phyloP scores from a whole-genome alignment of 2,329 filamentous ascomycete genomes.

The Cladobotryum protrusum region DNA sequence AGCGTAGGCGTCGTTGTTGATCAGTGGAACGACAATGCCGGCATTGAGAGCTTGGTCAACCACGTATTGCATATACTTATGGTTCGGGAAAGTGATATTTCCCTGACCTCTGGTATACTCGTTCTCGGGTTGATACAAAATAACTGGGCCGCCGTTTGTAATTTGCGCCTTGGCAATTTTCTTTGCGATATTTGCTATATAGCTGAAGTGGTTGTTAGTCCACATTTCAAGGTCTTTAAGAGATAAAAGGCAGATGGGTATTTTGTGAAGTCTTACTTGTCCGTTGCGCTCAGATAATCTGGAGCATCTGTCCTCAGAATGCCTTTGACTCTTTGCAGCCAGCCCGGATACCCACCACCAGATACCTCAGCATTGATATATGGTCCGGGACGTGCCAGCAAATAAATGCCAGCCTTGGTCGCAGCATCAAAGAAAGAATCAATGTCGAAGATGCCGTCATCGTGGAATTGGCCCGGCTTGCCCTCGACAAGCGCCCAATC shows the following conservation, averaged over 20 bases:
- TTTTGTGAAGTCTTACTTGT: conserved; percentile 41
- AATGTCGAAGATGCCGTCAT: conserved; percentile 65
- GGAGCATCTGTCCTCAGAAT: conserved; percentile 56
- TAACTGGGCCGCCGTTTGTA: conserved; percentile 74
- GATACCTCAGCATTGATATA: conserved; percentile 75
- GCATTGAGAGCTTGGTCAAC: conserved; percentile 60
- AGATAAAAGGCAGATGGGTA: neutral
- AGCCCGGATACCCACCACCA: conserved; percentile 75
- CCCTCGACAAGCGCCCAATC: conserved; percentile 76
- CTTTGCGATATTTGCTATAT: conserved; percentile 54
- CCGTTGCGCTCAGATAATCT: conserved; percentile 59
- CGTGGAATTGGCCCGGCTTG: conserved; percentile 60
- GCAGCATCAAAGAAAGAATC: conserved; percentile 74
- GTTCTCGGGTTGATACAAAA: conserved; percentile 76
- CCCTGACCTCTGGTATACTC: conserved; percentile 57
- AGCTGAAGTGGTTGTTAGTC: conserved; percentile 32
- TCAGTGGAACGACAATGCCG: conserved; percentile 67
- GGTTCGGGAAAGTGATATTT: conserved; percentile 53
- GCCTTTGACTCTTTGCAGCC: conserved; percentile 64
- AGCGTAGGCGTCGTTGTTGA: conserved; percentile 65
- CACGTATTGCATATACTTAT: conserved; percentile 64
- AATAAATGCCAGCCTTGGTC: conserved; percentile 64
- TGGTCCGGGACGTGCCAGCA: conserved; percentile 65
- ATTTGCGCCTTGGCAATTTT: conserved; percentile 72
- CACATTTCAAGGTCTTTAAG: neutral